Evolutionary conservation across 2,329 filamentous ascomycete species (phyloP), one percentile per base, ranked within the genome.

Genomic region (Penicillium sp.): DNA sequence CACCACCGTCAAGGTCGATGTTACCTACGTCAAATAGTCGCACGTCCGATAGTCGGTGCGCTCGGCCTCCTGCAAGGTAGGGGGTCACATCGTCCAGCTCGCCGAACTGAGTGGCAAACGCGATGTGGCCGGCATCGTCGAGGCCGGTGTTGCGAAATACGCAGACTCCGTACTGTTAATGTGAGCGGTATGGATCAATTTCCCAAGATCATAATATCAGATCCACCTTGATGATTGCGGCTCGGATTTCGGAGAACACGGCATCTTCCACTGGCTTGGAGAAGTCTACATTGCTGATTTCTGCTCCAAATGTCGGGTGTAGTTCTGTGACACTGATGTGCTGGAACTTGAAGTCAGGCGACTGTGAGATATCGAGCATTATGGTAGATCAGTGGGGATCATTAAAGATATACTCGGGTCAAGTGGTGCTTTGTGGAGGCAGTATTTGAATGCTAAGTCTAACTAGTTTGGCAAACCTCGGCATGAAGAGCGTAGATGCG

Each of bases 1-100:
- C 60, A 1, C 68, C 67, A 40, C 77, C 78, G 37, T 82, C 75
- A 2, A 74, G 72, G 45, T 82, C 76, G 11, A 84, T 69, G 65
- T 86, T 86, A 48, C 80, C 75, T 0, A 81, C 81, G 59, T 86
- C 83, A 64, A 85, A 85, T 1, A 86, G 75, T 64, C 85, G 79
- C 37, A 76, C 70, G 55, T 79, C 75, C 2, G 68, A 61, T 56
- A 81, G 78, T 18, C 82, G 77, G 53, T 78, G 73, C 60, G 76
- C 75, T 39, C 79, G 76, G 14, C 78, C 81, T 9, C 58, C 71
- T 1, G 68, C 69, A 7, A 79, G 69, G 67, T 81, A 84, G 1
- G 78, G 80, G 16, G 69, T 76, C 28, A 83, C 75, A 62, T 84
- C 79, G 67, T 86, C 83, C 0, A 85, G 76, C 19, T 83, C 79